phyloP scores from a whole-genome alignment of 2,329 filamentous ascomycete genomes.

The Periconia sp. region DNA sequence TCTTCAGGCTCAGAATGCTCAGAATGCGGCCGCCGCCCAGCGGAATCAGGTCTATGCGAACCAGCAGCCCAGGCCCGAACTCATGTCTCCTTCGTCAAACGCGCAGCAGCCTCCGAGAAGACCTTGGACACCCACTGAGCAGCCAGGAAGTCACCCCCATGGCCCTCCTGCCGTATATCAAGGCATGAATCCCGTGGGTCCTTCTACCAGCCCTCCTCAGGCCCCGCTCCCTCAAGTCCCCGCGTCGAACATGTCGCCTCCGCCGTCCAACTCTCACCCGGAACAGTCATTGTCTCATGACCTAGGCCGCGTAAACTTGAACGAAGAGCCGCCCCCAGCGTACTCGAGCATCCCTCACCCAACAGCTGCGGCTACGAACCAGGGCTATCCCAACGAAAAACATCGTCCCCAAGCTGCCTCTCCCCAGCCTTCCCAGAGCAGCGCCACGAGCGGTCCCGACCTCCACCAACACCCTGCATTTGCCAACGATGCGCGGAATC shows the following conservation, averaged over 20 bases:
- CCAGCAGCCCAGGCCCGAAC: slow-evolving; percentile 48
- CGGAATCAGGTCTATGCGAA: slow-evolving; percentile 73
- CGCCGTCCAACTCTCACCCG: slow-evolving; percentile 26
- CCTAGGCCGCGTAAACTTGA: slow-evolving; percentile 77
- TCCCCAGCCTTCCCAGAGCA: slow-evolving; percentile 24
- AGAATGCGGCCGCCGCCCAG: slow-evolving; percentile 81
- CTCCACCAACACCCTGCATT: slow-evolving; percentile 78
- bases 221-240: slow-evolving; percentile 34
- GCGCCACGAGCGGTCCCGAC: slow-evolving; percentile 42
- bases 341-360: slow-evolving; percentile 72
- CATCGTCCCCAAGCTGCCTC: slow-evolving; percentile 51
- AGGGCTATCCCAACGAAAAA: slow-evolving; percentile 77
- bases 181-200: slow-evolving; percentile 69
- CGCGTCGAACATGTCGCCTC: slow-evolving; percentile 23
- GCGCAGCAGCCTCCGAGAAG: slow-evolving; percentile 53
- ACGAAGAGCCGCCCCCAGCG: slow-evolving; percentile 87
- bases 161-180: slow-evolving; percentile 92
- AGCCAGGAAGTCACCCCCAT: slow-evolving; percentile 81
- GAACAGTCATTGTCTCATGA: slow-evolving; percentile 79
- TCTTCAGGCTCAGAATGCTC: slow-evolving; percentile 71
- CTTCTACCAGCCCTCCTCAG: slow-evolving; percentile 45
- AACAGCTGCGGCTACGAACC: slow-evolving; percentile 47
- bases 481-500: slow-evolving; percentile 74
- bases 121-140: slow-evolving; percentile 94
- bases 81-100: slow-evolving; percentile 47